phyloP scores from a whole-genome alignment of 2,329 filamentous ascomycete species.

The Penicillium sp. region DNA sequence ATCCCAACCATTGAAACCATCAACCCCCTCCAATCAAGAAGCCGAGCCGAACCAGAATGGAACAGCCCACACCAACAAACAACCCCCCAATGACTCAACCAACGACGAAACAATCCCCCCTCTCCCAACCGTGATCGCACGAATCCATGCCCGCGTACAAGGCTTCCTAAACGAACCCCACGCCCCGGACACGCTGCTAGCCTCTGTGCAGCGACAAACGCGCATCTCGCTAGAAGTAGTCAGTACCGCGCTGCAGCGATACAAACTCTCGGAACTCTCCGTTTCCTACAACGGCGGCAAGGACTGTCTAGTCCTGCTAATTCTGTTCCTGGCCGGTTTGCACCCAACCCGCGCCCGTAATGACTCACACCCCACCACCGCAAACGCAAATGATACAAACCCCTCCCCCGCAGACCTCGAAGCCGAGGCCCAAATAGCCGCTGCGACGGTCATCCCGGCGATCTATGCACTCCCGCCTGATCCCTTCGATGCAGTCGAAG shows the following conservation, averaged over 20 bases:
- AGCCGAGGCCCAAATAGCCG: slow-evolving; percentile 11
- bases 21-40: too few relatives aligned
- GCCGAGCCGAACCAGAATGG: slow-evolving; percentile 5
- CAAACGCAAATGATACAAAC: slow-evolving; percentile 24
- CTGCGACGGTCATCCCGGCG: slow-evolving; percentile 59
- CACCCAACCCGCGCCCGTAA: slow-evolving; percentile 28
- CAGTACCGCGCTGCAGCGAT: slow-evolving; percentile 70
- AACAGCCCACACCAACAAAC: slow-evolving; percentile 3
- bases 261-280: slow-evolving; percentile 75
- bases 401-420: slow-evolving; percentile 35
- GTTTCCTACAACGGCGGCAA: slow-evolving; percentile 98
- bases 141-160: slow-evolving; percentile 60
- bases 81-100: slow-evolving; percentile 2
- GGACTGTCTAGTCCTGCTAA: slow-evolving; percentile 88
- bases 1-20: neutral
- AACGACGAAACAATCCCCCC: slow-evolving; percentile 17
- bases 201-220: slow-evolving; percentile 71
- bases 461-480: slow-evolving; percentile 86
- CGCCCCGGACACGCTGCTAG: slow-evolving; percentile 56
- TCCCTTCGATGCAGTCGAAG: slow-evolving; percentile 82
- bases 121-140: slow-evolving; percentile 62
- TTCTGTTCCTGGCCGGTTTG: slow-evolving; percentile 74
- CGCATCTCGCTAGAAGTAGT: slow-evolving; percentile 71
- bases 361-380: neutral
- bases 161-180: slow-evolving; percentile 64